Evolutionary conservation across 2,329 filamentous ascomycete genomes (phyloP).

Genomic region (Corinectria fuckeliana): DNA sequence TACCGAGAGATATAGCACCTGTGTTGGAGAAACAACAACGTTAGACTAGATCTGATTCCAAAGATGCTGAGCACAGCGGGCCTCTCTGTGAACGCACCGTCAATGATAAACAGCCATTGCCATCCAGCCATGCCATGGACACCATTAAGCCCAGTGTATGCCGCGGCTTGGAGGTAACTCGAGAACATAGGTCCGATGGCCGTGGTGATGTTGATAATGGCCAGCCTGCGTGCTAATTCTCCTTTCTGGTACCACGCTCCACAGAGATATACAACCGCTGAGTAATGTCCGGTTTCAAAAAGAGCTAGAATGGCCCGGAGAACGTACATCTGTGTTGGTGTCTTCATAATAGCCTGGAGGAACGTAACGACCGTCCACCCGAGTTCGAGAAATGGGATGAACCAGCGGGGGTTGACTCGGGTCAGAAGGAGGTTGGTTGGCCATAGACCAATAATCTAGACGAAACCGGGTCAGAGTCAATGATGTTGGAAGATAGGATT

Average conservation of each 20-base stretch:
- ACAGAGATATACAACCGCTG: constrained; percentile 3
- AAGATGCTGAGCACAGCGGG: too few relatives aligned
- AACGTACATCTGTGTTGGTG: constrained; percentile 2
- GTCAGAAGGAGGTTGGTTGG: neutral
- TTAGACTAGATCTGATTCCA: too few relatives aligned
- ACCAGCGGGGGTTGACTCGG: neutral
- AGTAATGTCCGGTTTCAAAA: constrained; percentile 3
- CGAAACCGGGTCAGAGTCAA: too few relatives aligned
- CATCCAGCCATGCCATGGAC: neutral
- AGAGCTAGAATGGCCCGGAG: constrained; percentile 1
- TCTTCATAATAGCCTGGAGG: neutral
- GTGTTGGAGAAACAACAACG: too few relatives aligned
- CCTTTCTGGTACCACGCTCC: constrained; percentile 1
- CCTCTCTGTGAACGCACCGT: too few relatives aligned
- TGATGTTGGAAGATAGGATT: too few relatives aligned
- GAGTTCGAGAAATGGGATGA: constrained; percentile 1
- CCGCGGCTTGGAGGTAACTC: neutral
- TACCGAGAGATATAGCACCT: too few relatives aligned
- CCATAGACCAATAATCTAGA: constrained; percentile 1
- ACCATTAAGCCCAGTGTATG: neutral
- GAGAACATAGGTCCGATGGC: neutral
- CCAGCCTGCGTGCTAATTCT: neutral
- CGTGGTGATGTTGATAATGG: neutral
- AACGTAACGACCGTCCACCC: neutral
- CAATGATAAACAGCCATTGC: constrained; percentile 8